These are phyloP conservation scores for Chytriomyces hyalinus DNA, from an alignment of 192 early-diverging fungal species.

Conservation along the genomic window DNA sequence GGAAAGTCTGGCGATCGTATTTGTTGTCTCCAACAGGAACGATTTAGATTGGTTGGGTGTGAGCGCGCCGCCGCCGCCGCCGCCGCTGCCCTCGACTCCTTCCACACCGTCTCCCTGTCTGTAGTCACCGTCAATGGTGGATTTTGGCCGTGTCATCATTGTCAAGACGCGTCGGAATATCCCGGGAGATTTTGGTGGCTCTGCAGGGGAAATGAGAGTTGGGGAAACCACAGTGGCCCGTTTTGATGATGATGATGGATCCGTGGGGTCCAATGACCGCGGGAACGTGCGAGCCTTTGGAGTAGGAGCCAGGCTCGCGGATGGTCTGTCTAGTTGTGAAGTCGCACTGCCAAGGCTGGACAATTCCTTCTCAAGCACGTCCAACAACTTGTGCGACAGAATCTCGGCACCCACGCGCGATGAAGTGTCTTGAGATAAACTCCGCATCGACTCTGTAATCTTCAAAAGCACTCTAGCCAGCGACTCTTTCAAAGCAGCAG, in stretches of 20 bases:
- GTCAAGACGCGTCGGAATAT: slow-evolving; percentile 7
- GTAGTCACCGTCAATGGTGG: background rate
- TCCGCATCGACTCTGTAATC: background rate
- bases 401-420: background rate
- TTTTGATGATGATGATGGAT: background rate
- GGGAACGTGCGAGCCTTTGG: background rate
- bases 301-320: background rate
- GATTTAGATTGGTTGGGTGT: slow-evolving; percentile 1
- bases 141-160: slow-evolving; percentile 16
- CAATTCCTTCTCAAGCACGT: background rate
- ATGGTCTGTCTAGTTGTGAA: background rate
- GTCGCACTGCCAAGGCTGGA: background rate
- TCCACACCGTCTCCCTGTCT: background rate
- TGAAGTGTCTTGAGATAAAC: background rate
- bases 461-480: background rate
- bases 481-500: background rate
- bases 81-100: background rate
- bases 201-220: background rate
- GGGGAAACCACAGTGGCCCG: too few relatives aligned
- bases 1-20: background rate
- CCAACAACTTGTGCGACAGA: background rate
- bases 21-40: background rate
- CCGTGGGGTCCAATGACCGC: background rate
- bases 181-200: background rate
- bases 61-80: background rate